phyloP scores from a whole-genome alignment of 1,284 basidiomycete species.

The Tilletia setariae region DNA sequence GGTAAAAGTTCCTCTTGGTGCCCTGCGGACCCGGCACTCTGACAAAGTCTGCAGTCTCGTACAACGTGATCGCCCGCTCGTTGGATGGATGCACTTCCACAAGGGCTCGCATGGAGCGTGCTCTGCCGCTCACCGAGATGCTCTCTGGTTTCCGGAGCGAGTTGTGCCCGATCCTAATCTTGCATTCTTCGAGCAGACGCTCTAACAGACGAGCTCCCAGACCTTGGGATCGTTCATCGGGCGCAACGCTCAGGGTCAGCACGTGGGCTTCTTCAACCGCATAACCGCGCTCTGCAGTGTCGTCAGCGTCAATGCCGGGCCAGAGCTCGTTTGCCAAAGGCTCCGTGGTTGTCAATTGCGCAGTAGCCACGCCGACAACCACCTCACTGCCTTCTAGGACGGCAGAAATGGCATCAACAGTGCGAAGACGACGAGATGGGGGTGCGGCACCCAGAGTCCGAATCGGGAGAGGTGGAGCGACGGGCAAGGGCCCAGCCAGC shows the following conservation, averaged over 20 bases:
- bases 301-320: constrained; percentile 20
- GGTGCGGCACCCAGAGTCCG: constrained; percentile 37
- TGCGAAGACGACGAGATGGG: constrained; percentile 14
- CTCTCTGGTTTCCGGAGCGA: background rate
- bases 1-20: constrained; percentile 29
- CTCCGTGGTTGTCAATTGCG: constrained; percentile 21
- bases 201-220: constrained; percentile 37
- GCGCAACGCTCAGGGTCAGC: constrained; percentile 36
- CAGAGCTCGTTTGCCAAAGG: constrained; percentile 17
- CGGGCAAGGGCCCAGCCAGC: constrained; percentile 33
- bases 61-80: constrained; percentile 32
- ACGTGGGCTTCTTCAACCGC: constrained; percentile 33
- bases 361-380: constrained; percentile 42
- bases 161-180: constrained; percentile 19
- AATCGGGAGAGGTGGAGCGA: constrained; percentile 29
- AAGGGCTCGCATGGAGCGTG: constrained; percentile 1
- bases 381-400: constrained; percentile 29
- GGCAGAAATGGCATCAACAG: background rate
- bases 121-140: constrained; percentile 12
- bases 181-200: constrained; percentile 30
- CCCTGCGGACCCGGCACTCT: constrained; percentile 20
- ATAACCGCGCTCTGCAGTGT: background rate
- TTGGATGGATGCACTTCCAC: constrained; percentile 44
- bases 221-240: constrained; percentile 39
- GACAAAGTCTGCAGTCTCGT: constrained; percentile 29